Base-by-base conservation (phyloP, 2,329 filamentous ascomycete genomes). In the Arthrobotrys conoides region DNA sequence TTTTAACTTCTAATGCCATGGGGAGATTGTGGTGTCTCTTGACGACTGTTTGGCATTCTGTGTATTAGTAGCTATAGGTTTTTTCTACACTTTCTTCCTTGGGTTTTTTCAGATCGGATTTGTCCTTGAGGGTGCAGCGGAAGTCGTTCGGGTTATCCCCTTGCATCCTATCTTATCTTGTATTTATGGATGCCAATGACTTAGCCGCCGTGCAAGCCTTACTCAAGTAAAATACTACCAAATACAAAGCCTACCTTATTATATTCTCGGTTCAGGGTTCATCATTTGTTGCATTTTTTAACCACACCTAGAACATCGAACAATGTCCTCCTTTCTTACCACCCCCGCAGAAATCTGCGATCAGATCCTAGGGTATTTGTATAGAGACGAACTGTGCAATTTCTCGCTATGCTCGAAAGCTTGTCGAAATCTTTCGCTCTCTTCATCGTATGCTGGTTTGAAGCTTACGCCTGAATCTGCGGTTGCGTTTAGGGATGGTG, bases 1-100 rank as follows among this genome's bases (percentile, higher is more conserved):
- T 63, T 71, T 71, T 57, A 22, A 38, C 38, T 73, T 57, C 70
- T 41, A 44, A 65, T 61, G 57, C 57, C 57, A 44, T 27, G 9
- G 57, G 57, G 57, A 18, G 33, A 44, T 41, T 61, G 14, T 41
- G 18, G 33, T n/a, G 12, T 27, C 57, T 36, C 57, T 61, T 44
- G 57, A 61, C 24, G 57, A 61, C 33, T 41, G 36, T 44, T 61
- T 27, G 33, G 57, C 57, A 61, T 61, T 44, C 20, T 61, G 4
- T 61, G 57, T 61, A 61, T 61, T 61, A 61, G 18, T 61, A 61
- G 14, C 9, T 27, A 18, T 61, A 24, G 3, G 33, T 24, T 61
- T 61, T 41, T 44, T 44, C 24, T 41, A 4, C 24, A 41, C 14
- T 61, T 22, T 18, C 27, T 44, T 44, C 9, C 4, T 41, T 59